Percentiles rank a stretch among this genome's conserved stretches.
phyloP scores from a whole-genome alignment of 176 grass and related monocot genomes.

The Lolium perenne region DNA sequence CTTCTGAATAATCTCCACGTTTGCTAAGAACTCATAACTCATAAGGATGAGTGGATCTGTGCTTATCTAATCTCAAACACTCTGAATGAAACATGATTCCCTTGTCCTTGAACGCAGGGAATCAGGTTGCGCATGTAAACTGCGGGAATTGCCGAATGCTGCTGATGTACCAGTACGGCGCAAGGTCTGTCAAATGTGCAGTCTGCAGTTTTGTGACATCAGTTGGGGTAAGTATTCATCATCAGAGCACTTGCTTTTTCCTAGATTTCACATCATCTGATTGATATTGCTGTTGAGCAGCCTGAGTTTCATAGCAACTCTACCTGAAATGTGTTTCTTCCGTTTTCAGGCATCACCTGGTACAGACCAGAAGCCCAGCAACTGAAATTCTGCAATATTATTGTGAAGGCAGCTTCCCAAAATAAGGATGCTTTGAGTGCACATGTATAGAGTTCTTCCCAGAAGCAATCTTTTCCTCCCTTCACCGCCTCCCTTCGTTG shows the following conservation, averaged over 20 bases:
- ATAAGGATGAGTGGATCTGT: too few species aligned
- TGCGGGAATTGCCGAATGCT: slow-evolving; percentile 93
- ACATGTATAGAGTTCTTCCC: slow-evolving; percentile 81
- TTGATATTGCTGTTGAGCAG: not conserved
- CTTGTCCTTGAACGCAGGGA: slow-evolving; percentile 59
- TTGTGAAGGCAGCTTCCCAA: slow-evolving; percentile 37
- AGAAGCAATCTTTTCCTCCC: slow-evolving; percentile 45
- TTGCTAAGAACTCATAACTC: too few species aligned
- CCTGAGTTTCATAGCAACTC: not conserved
- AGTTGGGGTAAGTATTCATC: slow-evolving; percentile 63
- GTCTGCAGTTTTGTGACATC: slow-evolving; percentile 94
- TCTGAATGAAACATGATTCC: slow-evolving; percentile 19
- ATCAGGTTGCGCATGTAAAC: slow-evolving; percentile 92
- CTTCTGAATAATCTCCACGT: too few species aligned
- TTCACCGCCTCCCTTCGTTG: slow-evolving; percentile 16
- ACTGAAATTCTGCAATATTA: slow-evolving; percentile 47
- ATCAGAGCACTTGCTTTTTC: not conserved
- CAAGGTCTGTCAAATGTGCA: slow-evolving; percentile 92
- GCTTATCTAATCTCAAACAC: not conserved
- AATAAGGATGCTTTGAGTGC: slow-evolving; percentile 47
- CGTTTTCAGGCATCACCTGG: slow-evolving; percentile 61
- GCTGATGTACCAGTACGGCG: slow-evolving; percentile 98
- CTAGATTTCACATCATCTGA: slow-evolving; percentile 2
- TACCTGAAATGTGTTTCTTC: not conserved
- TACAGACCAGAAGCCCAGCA: slow-evolving; percentile 78